phyloP scores from a whole-genome alignment of 2,329 filamentous ascomycete genomes.

The Dactylella cylindrospora region DNA sequence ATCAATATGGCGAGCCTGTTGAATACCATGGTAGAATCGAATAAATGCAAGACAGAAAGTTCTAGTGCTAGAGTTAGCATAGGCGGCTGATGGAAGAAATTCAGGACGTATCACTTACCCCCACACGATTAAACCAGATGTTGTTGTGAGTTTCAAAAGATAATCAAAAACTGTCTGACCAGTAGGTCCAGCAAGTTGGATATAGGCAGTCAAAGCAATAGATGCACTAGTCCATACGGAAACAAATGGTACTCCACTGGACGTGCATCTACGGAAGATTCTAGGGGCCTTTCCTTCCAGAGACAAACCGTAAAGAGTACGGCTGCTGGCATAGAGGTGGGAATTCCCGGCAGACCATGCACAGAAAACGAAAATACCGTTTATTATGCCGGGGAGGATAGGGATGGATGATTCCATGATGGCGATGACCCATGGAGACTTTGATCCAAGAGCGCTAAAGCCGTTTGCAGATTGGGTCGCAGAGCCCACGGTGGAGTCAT shows the following conservation, averaged over 20 bases:
- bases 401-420: slow-evolving; percentile 67
- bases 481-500: slow-evolving; percentile 40
- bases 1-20: slow-evolving; percentile 42
- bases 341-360: slow-evolving; percentile 71
- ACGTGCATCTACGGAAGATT: slow-evolving; percentile 59
- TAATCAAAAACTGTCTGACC: slow-evolving; percentile 68
- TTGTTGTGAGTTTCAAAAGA: slow-evolving; percentile 64
- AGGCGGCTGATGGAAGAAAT: not conserved
- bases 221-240: slow-evolving; percentile 59
- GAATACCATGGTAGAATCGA: slow-evolving; percentile 43
- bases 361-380: slow-evolving; percentile 72
- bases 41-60: slow-evolving; percentile 43
- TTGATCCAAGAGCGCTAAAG: slow-evolving; percentile 47
- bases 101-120: slow-evolving; percentile 49
- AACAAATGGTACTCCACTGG: slow-evolving; percentile 61
- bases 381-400: slow-evolving; percentile 71
- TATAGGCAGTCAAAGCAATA: slow-evolving; percentile 63
- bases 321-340: slow-evolving; percentile 62
- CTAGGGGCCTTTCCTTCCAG: slow-evolving; percentile 62
- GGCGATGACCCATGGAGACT: slow-evolving; percentile 69
- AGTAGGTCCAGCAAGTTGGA: slow-evolving; percentile 58
- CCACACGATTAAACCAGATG: slow-evolving; percentile 67
- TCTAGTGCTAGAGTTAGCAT: no score
- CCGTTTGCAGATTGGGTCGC: slow-evolving; percentile 45
- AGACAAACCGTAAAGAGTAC: slow-evolving; percentile 63